phyloP scores from a whole-genome alignment of 2,329 filamentous ascomycete species.

The Aspergillus fructus region DNA sequence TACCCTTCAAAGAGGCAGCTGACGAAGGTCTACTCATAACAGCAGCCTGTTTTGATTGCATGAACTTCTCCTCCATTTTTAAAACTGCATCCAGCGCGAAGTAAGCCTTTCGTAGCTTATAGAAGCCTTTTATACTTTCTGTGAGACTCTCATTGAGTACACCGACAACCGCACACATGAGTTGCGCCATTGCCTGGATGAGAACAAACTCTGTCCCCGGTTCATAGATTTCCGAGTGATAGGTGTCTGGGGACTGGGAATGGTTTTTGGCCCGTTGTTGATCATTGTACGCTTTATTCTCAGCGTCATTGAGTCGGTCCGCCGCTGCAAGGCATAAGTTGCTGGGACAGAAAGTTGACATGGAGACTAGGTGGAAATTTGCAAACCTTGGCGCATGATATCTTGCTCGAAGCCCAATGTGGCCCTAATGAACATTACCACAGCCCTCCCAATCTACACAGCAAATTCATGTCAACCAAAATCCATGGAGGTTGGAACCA shows the following conservation, averaged over 20 bases:
- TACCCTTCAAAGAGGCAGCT: conserved; percentile 1
- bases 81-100: conserved; percentile 77
- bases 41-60: conserved; percentile 31
- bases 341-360: not conserved
- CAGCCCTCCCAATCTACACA: conserved; percentile 70
- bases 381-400: conserved; percentile 71
- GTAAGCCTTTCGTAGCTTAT: conserved; percentile 87
- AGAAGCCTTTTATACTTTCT: conserved; percentile 87
- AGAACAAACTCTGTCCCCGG: conserved; percentile 84
- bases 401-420: conserved; percentile 90
- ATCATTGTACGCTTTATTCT: conserved; percentile 73
- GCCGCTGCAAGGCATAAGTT: conserved; percentile 54
- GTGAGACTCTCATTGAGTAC: conserved; percentile 91
- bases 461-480: conserved; percentile 7
- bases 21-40: conserved; percentile 9
- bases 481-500: not conserved
- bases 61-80: conserved; percentile 66
- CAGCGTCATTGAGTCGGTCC: conserved; percentile 69
- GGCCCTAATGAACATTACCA: conserved; percentile 81
- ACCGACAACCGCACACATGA: conserved; percentile 85
- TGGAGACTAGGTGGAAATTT: not conserved
- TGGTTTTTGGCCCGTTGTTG: conserved; percentile 73
- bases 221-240: conserved; percentile 67
- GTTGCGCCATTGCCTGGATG: conserved; percentile 78
- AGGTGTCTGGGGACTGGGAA: conserved; percentile 49